Evolutionary conservation across 768 basidiomycete species (phyloP).

Genomic region (Naematelia aurantialba): DNA sequence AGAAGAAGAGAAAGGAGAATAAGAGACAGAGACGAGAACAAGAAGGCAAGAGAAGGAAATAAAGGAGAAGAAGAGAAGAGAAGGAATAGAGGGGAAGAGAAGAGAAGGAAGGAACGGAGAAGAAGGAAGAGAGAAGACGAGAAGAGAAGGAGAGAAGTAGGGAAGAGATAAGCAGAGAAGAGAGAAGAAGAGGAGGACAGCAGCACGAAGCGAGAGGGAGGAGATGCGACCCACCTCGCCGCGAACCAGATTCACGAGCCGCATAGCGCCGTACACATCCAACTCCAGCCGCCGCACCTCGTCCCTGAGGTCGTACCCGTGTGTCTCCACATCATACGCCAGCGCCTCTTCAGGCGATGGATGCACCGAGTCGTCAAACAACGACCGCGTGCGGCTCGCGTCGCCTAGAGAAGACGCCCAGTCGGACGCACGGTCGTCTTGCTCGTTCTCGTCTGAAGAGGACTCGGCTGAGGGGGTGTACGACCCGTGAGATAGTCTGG

Average conservation of each 20-base stretch:
- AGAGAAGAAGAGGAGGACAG: too few relatives aligned
- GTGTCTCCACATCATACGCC: conserved; percentile 24
- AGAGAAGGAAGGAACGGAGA: too few relatives aligned
- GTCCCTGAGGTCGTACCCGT: conserved; percentile 27
- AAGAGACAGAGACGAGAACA: too few relatives aligned
- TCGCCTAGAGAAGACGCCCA: conserved; percentile 40
- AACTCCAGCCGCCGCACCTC: conserved; percentile 48
- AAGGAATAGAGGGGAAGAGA: too few relatives aligned
- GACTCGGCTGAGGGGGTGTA: neutral
- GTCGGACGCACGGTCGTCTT: conserved; percentile 34
- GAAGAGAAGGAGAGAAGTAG: too few relatives aligned
- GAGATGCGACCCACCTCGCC: conserved; percentile 51
- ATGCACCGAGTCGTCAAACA: conserved; percentile 36
- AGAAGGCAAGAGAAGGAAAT: too few relatives aligned
- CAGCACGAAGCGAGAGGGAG: too few relatives aligned
- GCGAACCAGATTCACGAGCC: conserved; percentile 82
- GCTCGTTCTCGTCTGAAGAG: conserved; percentile 12
- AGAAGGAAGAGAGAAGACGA: too few relatives aligned
- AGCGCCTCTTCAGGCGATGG: conserved; percentile 34
- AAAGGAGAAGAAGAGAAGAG: too few relatives aligned
- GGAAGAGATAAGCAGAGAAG: too few relatives aligned
- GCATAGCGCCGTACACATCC: conserved; percentile 73
- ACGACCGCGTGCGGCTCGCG: conserved; percentile 29
- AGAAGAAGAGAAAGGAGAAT: too few relatives aligned
- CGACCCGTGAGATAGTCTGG: too few relatives aligned